phyloP scores from a whole-genome alignment of 2,329 filamentous ascomycete genomes.

The Bertia moriformis region DNA sequence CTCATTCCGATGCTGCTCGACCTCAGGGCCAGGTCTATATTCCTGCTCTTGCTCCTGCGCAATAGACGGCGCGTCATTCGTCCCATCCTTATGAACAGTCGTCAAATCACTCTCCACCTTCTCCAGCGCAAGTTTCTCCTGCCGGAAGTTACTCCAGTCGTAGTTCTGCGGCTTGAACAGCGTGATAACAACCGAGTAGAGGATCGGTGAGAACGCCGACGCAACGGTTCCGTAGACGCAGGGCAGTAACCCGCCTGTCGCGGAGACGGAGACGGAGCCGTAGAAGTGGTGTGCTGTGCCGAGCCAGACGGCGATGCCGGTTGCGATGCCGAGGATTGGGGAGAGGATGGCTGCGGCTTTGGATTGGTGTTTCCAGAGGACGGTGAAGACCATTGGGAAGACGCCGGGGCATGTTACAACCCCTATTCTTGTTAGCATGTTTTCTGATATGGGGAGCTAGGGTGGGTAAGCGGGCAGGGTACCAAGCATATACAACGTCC shows the following conservation, averaged over 20 bases:
- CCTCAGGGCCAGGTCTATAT: slow-evolving; percentile 25
- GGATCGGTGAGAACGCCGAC: slow-evolving; percentile 22
- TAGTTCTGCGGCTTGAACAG: slow-evolving; percentile 24
- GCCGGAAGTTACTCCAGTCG: slow-evolving; percentile 22
- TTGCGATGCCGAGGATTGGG: slow-evolving; percentile 25
- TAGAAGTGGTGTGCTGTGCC: slow-evolving; percentile 27
- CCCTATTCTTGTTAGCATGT: slow-evolving; percentile 15
- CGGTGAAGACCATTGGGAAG: slow-evolving; percentile 25
- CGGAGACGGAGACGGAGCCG: slow-evolving; percentile 28
- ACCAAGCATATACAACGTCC: slow-evolving; percentile 6
- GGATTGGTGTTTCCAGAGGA: slow-evolving; percentile 28
- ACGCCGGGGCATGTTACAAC: slow-evolving; percentile 33
- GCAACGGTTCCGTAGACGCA: slow-evolving; percentile 37
- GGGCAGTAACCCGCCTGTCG: slow-evolving; percentile 31
- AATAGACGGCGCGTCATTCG: slow-evolving; percentile 25
- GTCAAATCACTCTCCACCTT: slow-evolving; percentile 22
- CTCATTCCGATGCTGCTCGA: slow-evolving; percentile 3
- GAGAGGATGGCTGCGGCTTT: slow-evolving; percentile 17
- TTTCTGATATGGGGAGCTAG: not conserved
- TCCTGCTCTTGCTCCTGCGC: slow-evolving; percentile 25
- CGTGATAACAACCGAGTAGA: slow-evolving; percentile 25
- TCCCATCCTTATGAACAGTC: slow-evolving; percentile 14
- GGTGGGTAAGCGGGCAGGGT: slow-evolving; percentile 20
- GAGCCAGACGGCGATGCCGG: slow-evolving; percentile 28
- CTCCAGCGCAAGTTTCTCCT: slow-evolving; percentile 23